Evolutionary conservation across 352 stramenopile species (phyloP), one percentile per base, ranked within the genome.

Genomic region (Pythium rhizo-oryzae): DNA sequence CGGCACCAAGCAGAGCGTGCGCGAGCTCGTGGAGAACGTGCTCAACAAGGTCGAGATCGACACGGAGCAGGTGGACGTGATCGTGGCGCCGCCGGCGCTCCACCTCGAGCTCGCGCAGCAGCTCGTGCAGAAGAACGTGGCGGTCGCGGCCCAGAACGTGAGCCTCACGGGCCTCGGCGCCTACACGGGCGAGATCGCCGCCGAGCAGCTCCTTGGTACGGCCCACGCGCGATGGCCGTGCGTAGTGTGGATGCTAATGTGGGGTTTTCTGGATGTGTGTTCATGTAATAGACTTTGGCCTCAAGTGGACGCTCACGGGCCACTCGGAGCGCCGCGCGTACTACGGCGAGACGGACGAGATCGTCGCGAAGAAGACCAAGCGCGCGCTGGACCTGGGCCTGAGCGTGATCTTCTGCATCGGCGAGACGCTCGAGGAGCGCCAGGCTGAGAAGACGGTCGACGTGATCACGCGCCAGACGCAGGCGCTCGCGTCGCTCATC

Each of bases 341-440:
- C 71, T 98, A 97, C 68, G 81, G 76, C 92, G 86, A 99, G 76
- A 94, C 84, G 41, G 93, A 99, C 66, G 81, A 96, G 66, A 80
- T 97, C 60, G 97, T 98, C 71, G 97, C 97, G 64, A 83, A 88
- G 65, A 98, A 99, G 86, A 97, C 94, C 58, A 96, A 95, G 78
- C 78, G 91, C 33, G 95, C 94, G 37, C 72, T 98, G 2, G 83
- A 91, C 63, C 73, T 96, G 30, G 96, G 92, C 4, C 78, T 99
- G 39, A 91, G 89, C 49, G 89, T 97, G 50, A 98, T 99, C 79
- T 96, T 99, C 71, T 99, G 97, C 71, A 98, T 99, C 72, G 97
- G 97, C 43, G 97, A 99, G 83, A 97, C 89, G 59, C 83, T 99
- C 39, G 86, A 96, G 39, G 72, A 98, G 65, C 85, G 95, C 51